Evolutionary conservation across 768 basidiomycete genomes (phyloP), one percentile per base, ranked within the genome.

Genomic region (Multifurca ochricompacta): DNA sequence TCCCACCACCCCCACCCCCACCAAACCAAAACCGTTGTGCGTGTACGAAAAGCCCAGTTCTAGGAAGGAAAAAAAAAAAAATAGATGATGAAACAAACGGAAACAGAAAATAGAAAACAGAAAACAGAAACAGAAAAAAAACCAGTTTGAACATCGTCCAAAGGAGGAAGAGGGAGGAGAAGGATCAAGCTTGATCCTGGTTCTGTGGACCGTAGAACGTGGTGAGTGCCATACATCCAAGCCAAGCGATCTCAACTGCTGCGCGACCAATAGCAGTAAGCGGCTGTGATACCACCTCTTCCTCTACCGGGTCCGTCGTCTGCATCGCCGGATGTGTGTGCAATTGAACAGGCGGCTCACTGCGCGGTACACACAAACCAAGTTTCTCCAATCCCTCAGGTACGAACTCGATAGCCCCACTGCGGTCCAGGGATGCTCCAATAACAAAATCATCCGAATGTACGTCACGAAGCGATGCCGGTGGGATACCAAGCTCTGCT

Each of bases 301-400:
- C 70, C 49, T 70, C 74, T 43, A 77, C 77, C 8, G 71, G 67
- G 31, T 71, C 70, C 41, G 71, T 71, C 3, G 67, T 67, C 28
- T 68, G 68, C 58, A 55, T 43, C 13, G 36, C 51, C 35, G 62
- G 54, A 37, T 46, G 48, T 1, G 47, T 41, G 4, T 31, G 47
- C 2, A 49, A 41, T 18, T 47, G 41, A 4, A 41, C 36, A 4
- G 49, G 40, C 0, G 60, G 60, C 28, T 55, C 56, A 27, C 53
- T 50, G 41, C 61, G 62, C 30, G 60, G 62, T 32, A 60, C 62
- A 46, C 83, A 83, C 58, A 93, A 70, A 0, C 88, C 89, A 52
- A 94, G 74, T 66, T 82, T 79, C 59, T 81, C 76, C 50, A 93
- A 74, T 0, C 88, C 91, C 45, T 94, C 83, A 0, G 85, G 78